Percentiles rank a stretch among this genome's conserved stretches.
Evolutionary conservation across 225 moss, liverwort and hornwort species (phyloP).

Genomic region (Marchantia paleacea): DNA sequence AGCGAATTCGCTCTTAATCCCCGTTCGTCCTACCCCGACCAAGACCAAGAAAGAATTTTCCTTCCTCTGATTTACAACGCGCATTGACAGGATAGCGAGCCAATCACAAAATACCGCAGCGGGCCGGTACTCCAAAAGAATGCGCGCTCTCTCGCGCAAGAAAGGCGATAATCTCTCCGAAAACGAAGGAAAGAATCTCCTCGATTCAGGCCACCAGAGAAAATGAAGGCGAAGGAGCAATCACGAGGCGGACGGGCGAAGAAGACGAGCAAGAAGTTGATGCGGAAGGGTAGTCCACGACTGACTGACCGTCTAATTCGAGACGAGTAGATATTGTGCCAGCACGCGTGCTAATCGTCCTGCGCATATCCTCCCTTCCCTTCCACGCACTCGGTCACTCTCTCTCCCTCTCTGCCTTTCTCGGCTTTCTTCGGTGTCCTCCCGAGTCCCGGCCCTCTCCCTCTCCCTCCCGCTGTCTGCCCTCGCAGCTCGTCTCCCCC

Average conservation of each 20-base stretch:
- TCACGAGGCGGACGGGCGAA: not conserved
- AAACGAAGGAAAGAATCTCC: not conserved
- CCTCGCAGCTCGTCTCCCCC: too few species aligned
- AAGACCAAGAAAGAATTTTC: not conserved
- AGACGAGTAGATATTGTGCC: not conserved
- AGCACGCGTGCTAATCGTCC: not conserved
- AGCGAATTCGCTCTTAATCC: not conserved
- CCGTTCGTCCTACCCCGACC: not conserved
- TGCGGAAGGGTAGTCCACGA: not conserved
- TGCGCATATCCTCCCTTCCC: constrained; percentile 2
- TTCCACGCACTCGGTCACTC: not conserved
- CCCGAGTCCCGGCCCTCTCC: too few species aligned
- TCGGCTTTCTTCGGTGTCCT: not conserved
- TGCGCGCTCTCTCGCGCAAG: not conserved
- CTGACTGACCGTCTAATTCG: not conserved
- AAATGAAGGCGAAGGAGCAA: not conserved
- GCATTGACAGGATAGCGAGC: not conserved
- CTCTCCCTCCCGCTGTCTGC: too few species aligned
- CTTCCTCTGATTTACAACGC: not conserved
- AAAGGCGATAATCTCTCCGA: not conserved
- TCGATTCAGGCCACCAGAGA: not conserved
- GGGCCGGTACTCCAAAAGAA: not conserved
- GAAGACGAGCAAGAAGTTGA: not conserved
- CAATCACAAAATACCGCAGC: not conserved
- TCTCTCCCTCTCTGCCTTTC: not conserved